Evolutionary conservation across 345 rosid genomes (phyloP).

Genomic region (Populus simonii): DNA sequence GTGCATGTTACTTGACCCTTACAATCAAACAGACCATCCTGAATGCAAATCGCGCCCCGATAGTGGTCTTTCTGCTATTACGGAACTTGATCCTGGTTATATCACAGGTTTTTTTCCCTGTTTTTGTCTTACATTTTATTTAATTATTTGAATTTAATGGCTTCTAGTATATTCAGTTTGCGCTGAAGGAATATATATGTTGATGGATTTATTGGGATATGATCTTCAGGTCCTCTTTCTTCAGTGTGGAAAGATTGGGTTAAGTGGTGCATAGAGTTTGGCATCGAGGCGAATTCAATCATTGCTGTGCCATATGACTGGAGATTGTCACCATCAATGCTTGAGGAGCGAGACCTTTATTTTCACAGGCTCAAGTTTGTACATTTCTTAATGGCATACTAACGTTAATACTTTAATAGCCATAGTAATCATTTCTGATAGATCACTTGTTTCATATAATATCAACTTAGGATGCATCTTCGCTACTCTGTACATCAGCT

Average conservation of each 20-base stretch:
- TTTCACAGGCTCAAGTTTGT: conserved; percentile 96
- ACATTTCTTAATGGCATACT: conserved; percentile 1
- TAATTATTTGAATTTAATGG: neutral
- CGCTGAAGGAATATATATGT: too few species aligned
- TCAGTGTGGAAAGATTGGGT: conserved; percentile 99
- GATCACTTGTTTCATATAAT: neutral
- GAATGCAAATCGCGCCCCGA: conserved; percentile 97
- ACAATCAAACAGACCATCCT: conserved; percentile 94
- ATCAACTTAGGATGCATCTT: neutral
- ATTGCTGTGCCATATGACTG: conserved; percentile 97
- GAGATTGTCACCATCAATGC: conserved; percentile 91
- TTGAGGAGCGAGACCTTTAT: conserved; percentile 96
- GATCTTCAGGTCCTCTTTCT: conserved; percentile 80
- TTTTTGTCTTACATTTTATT: neutral
- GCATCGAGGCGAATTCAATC: conserved; percentile 88
- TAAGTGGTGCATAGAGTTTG: conserved; percentile 97
- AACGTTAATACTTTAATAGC: too few species aligned
- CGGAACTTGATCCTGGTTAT: conserved; percentile 97
- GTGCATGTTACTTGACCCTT: conserved; percentile 86
- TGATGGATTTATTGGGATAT: conserved; percentile 7
- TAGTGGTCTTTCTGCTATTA: conserved; percentile 89
- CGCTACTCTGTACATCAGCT: neutral
- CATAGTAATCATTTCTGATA: too few species aligned
- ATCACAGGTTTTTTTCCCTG: conserved; percentile 56
- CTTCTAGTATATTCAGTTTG: neutral